phyloP scores from a whole-genome alignment of 176 grass and related monocot species.

The Zoysia pacifica region DNA sequence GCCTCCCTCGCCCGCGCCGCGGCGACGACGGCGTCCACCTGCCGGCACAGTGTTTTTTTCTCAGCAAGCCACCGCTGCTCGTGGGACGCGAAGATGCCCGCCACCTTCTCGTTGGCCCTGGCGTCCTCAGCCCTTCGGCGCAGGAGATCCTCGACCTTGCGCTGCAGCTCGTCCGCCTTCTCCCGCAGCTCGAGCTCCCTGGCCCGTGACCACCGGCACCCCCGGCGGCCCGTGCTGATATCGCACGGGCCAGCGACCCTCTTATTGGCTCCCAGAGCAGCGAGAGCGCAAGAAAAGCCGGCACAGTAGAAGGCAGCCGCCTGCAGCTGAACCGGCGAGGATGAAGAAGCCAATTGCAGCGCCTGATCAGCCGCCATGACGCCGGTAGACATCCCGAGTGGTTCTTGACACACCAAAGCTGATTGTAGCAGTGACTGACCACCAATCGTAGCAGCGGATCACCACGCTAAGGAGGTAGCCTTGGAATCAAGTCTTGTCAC shows the following conservation, averaged over 20 bases:
- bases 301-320: conserved; percentile 28
- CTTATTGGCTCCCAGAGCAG: conserved; percentile 42
- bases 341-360: neutral
- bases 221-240: conserved; percentile 10
- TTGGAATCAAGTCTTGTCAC: neutral
- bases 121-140: conserved; percentile 62
- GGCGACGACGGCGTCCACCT: conserved; percentile 64
- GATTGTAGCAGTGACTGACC: neutral
- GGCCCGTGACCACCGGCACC: conserved; percentile 42
- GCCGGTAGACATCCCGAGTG: neutral
- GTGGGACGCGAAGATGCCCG: conserved; percentile 65
- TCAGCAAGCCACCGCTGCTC: conserved; percentile 76
- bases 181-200: conserved; percentile 45
- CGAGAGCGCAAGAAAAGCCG: conserved; percentile 66
- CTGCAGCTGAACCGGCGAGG: neutral
- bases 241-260: conserved; percentile 33
- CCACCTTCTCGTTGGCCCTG: conserved; percentile 85
- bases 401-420: neutral
- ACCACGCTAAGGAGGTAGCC: neutral
- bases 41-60: conserved; percentile 54
- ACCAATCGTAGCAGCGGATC: neutral
- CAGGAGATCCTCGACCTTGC: conserved; percentile 48
- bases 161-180: conserved; percentile 45
- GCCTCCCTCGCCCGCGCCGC: conserved; percentile 47
- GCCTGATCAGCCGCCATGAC: conserved; percentile 7